Evolutionary conservation across 768 basidiomycete genomes (phyloP).

Genomic region (Symmetrospora coprosmae): DNA sequence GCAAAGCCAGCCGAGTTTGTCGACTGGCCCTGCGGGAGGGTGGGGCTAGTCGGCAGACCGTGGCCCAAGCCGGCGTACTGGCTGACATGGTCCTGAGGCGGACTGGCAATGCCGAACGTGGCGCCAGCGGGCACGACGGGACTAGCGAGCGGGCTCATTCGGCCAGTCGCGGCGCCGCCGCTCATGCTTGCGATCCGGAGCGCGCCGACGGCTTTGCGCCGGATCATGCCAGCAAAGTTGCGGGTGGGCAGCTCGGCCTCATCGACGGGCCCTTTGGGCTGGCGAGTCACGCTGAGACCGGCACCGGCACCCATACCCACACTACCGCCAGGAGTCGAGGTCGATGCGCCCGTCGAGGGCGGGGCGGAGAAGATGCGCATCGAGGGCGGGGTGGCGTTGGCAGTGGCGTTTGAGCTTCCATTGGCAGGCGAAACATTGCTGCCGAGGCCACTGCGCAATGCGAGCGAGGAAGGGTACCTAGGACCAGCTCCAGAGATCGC

Average conservation of each 20-base stretch:
- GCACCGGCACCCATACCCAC: no score
- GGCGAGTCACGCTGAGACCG: constrained; percentile 2
- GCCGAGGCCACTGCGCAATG: no score
- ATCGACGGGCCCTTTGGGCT: constrained; percentile 16
- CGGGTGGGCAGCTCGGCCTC: constrained; percentile 14
- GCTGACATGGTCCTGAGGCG: no score
- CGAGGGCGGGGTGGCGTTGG: background rate
- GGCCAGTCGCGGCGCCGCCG: no score
- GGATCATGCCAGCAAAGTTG: constrained; percentile 23
- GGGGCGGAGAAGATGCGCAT: constrained; percentile 13
- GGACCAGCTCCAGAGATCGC: background rate
- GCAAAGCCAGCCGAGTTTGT: background rate
- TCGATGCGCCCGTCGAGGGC: background rate
- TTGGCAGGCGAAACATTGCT: no score
- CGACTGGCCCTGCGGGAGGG: no score
- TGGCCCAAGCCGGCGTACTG: no score
- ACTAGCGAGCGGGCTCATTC: background rate
- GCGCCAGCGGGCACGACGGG: background rate
- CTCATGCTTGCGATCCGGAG: constrained; percentile 2
- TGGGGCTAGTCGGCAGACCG: no score
- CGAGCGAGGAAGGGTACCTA: background rate
- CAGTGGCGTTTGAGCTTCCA: background rate
- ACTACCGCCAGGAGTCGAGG: background rate
- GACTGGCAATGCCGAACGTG: no score
- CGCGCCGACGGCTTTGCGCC: constrained; percentile 12